Evolutionary conservation across 352 stramenopile genomes (phyloP).

Genomic region (Globisporangium polare): DNA sequence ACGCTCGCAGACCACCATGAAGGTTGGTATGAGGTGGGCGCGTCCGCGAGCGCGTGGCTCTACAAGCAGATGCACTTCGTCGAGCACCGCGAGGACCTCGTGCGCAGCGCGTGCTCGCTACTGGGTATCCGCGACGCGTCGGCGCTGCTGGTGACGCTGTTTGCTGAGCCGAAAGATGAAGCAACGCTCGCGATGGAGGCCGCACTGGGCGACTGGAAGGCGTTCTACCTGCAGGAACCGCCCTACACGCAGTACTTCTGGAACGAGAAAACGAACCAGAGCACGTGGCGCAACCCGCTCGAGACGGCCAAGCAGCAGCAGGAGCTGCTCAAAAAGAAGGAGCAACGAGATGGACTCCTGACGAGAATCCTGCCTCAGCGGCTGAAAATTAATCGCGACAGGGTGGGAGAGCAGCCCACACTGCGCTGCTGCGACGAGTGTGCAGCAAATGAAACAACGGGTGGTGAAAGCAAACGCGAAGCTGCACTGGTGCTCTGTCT

Average conservation of each 20-base stretch:
- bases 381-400: constrained; percentile 40
- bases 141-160: constrained; percentile 36
- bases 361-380: constrained; percentile 35
- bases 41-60: constrained; percentile 36
- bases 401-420: not conserved
- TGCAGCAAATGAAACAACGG: not conserved
- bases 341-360: constrained; percentile 27
- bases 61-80: constrained; percentile 43
- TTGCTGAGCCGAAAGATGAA: constrained; percentile 29
- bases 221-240: constrained; percentile 46
- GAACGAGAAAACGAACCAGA: constrained; percentile 51
- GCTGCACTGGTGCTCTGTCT: constrained; percentile 34
- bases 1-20: constrained; percentile 46
- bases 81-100: constrained; percentile 46
- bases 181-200: constrained; percentile 19
- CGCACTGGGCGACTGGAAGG: constrained; percentile 48
- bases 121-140: constrained; percentile 27
- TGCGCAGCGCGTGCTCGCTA: constrained; percentile 35
- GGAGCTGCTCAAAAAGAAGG: constrained; percentile 29
- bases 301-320: constrained; percentile 38
- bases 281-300: constrained; percentile 52
- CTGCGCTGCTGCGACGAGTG: constrained; percentile 18
- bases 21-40: constrained; percentile 41
- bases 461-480: not conserved
- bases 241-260: constrained; percentile 66